A percentile compares a stretch with the other conserved stretches of the same genome.
Conservation (phyloP, 164 flowering plant species). For the Warburgia ugandensis region DNA sequence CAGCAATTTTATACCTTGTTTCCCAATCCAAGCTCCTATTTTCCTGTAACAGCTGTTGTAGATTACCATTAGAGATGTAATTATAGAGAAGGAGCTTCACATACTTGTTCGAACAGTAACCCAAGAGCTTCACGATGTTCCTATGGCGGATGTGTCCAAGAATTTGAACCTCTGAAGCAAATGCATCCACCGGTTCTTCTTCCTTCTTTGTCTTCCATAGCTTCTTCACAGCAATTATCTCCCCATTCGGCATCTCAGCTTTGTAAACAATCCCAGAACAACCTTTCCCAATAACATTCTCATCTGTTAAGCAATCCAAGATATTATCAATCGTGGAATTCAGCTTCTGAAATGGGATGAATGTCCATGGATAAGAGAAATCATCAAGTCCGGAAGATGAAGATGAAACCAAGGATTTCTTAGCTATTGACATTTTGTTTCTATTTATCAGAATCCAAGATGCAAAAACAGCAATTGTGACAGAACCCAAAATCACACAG, state of each 20-base stretch:
- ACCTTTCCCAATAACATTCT: slow-evolving; percentile 90
- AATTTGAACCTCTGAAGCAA: slow-evolving; percentile 67
- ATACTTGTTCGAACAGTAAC: slow-evolving; percentile 62
- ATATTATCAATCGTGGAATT: slow-evolving; percentile 64
- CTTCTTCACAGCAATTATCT: slow-evolving; percentile 83
- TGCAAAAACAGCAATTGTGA: slow-evolving; percentile 40
- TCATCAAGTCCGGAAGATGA: slow-evolving; percentile 53
- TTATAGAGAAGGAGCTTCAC: slow-evolving; percentile 64
- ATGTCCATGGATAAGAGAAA: slow-evolving; percentile 95
- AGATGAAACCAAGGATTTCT: slow-evolving; percentile 35
- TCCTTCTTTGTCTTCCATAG: slow-evolving; percentile 72
- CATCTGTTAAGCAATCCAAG: slow-evolving; percentile 71
- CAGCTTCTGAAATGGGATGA: slow-evolving; percentile 90
- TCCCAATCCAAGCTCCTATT: slow-evolving; percentile 74
- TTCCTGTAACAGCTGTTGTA: slow-evolving; percentile 52
- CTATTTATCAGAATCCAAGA: slow-evolving; percentile 54
- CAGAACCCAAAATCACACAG: slow-evolving; percentile 46
- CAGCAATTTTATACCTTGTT: slow-evolving; percentile 70
- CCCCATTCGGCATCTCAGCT: slow-evolving; percentile 90
- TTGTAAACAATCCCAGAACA: slow-evolving; percentile 87
- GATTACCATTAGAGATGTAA: slow-evolving; percentile 61
- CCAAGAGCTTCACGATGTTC: slow-evolving; percentile 67
- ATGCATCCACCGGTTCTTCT: slow-evolving; percentile 59
- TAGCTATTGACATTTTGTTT: slow-evolving; percentile 38
- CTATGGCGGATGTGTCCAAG: slow-evolving; percentile 77